Conservation (phyloP, 2,329 filamentous ascomycete genomes). For the Alternaria sp. region DNA sequence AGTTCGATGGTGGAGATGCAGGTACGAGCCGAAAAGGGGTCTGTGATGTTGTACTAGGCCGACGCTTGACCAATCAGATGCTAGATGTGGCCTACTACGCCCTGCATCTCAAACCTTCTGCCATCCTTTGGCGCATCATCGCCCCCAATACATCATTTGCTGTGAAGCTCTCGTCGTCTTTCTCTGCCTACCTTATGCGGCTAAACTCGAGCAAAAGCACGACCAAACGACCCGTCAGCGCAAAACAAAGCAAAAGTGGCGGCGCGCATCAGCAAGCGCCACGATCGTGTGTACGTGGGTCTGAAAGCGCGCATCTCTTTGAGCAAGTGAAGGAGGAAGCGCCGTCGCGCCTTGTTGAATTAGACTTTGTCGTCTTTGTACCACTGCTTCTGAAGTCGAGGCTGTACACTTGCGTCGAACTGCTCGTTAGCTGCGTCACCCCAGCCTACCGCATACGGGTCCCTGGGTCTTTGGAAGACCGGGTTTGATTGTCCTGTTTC, state of each 20-base stretch:
- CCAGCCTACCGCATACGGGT: conserved; percentile 27
- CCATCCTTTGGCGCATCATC: conserved; percentile 21
- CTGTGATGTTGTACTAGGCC: conserved; percentile 1
- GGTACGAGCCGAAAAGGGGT: conserved; percentile 7
- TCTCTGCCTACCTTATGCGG: conserved; percentile 18
- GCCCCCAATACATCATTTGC: conserved; percentile 19
- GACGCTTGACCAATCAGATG: conserved; percentile 13
- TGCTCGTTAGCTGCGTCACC: conserved; percentile 31
- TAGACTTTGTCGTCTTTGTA: conserved; percentile 13
- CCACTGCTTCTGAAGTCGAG: conserved; percentile 11
- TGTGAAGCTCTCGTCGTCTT: conserved; percentile 9
- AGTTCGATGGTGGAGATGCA: conserved; percentile 4
- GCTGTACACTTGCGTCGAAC: conserved; percentile 19
- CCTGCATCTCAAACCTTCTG: conserved; percentile 27
- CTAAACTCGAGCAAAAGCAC: conserved; percentile 20
- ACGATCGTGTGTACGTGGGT: conserved; percentile 8
- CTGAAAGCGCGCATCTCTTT: conserved; percentile 7
- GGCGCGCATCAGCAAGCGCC: conserved; percentile 21
- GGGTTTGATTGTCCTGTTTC: conserved; percentile 41
- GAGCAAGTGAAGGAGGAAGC: conserved; percentile 3
- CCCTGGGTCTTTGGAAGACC: conserved; percentile 24
- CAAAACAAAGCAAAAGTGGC: conserved; percentile 16
- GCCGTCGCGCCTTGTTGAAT: conserved; percentile 9
- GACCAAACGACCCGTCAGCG: conserved; percentile 9
- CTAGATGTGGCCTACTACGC: conserved; percentile 5